Base-by-base conservation (phyloP, 345 rosid genomes). In the Lepidium sativum region DNA sequence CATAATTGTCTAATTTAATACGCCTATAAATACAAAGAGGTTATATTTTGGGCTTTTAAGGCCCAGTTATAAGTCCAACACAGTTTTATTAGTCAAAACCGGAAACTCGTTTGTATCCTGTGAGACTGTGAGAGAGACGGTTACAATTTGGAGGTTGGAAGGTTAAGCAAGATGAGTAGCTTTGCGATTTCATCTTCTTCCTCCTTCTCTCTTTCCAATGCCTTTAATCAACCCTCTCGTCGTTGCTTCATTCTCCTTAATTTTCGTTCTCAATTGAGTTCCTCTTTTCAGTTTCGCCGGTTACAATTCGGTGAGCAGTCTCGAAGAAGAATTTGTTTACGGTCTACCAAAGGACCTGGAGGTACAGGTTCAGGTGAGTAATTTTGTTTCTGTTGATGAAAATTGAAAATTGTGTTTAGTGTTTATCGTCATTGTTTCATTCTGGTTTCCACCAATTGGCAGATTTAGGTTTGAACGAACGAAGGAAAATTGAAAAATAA, bases 351-450 rank as follows among this genome's bases (percentile, higher is more conserved):
- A 9, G 5, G 61, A 20, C 70, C 80, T 6, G 72, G 80, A 25
- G 63, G 70, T 40, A 55, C 78, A 33, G 61, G 67, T 73, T 67
- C 82, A 58, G 81, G 83, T 85, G 18, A 50, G 40, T 53, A 35
- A 18, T 42, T 21, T 8, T 10, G n/a, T 67, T 67, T 48, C 18
- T 42, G 9, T 3, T 9, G 47, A 42, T 44, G 25, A 10, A 11
- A 45, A 45, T 45, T 0, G 31, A 27, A 27, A 27, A 5, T 6
- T 27, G 31, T 23, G 16, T 12, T 13, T n/a, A 3, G 35, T 21
- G 39, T 31, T 52, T 47, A 4, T 29, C 4, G 5, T 51, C 7
- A 27, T 27, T 6, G 31, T n/a, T n/a, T n/a, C n/a, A n/a, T n/a
- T n/a, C n/a, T n/a, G n/a, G n/a, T n/a, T n/a, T n/a, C n/a, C n/a